Base-by-base conservation (phyloP, 495 filamentous ascomycete species). In the Xylaria acuta region DNA sequence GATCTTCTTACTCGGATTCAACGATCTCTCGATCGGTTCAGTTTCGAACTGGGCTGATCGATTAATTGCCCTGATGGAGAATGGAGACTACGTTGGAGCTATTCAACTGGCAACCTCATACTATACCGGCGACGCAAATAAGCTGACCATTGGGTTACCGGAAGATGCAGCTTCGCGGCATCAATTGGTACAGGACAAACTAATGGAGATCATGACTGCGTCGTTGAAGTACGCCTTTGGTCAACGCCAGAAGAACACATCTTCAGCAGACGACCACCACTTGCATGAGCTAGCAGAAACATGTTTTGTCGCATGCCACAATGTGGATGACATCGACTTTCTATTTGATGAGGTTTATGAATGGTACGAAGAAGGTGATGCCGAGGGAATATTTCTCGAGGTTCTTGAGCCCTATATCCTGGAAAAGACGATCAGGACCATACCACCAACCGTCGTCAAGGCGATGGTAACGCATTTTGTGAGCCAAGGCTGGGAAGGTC, bases 1-100 rank as follows among this genome's bases (percentile, higher is more conserved):
- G 16, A 84, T 97, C 54, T 99, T 98, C 77, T 84, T 98, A 16
- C 85, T 99, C 27, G 95, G 95, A 51, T 93, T 93, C 83, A 94
- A 92, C 78, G 96, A 98, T 76, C 82, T 97, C 11, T 92, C 93
- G 3, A 90, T 98, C 60, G 96, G 96, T 27, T 92, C 90, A 41
- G 82, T 99, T 58, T 98, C 97, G 16, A 98, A 98, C 75, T 99
- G 96, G 96, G 96, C 96, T n/a, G 96, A 99, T 82, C 87, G 96
- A 72, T 84, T 99, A n/a, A 89, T 97, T 67, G 95, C 95, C 1
- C 84, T 98, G 70, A 97, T 99, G 94, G 94, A 98, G 78, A 91
- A 93, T 56, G 96, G 96, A 36, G 93, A 97, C 77, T 97, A 94
- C 74, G 93, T 99, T 74, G 90, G 90, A 8, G 95, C 97, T 8